These are phyloP conservation scores for Beauveria scarabaeidicola DNA, from an alignment of 2,329 filamentous ascomycete genomes.

Conservation along the genomic window DNA sequence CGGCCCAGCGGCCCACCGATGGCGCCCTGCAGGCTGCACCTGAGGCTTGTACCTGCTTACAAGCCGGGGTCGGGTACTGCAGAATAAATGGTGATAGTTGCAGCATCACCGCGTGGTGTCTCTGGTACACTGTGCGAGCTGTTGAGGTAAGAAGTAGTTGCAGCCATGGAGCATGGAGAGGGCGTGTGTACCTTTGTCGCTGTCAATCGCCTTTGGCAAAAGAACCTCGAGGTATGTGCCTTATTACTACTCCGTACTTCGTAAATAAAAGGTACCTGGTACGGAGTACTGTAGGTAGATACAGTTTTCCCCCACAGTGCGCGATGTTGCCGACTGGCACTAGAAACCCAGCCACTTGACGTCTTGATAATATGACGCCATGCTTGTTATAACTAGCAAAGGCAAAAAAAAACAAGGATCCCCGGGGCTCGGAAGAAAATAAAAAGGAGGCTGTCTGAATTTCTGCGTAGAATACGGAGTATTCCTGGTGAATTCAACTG, in stretches of 20 bases:
- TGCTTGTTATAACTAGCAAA: not conserved
- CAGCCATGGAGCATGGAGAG: no score
- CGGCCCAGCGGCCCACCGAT: not conserved
- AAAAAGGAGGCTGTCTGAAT: no score
- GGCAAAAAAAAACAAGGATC: not conserved
- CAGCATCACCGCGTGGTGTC: not conserved
- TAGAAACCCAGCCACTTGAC: not conserved
- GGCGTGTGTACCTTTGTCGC: no score
- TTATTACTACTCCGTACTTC: not conserved
- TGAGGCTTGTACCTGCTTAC: not conserved
- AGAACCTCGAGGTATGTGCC: not conserved
- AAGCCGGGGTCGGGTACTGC: not conserved
- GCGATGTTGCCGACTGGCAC: not conserved
- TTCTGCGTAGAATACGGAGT: no score
- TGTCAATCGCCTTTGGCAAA: no score
- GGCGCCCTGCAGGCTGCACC: not conserved
- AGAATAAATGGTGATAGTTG: not conserved
- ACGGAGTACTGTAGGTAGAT: no score
- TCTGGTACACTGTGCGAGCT: no score
- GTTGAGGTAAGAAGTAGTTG: no score
- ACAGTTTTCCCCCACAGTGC: not conserved
- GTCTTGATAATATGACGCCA: not conserved
- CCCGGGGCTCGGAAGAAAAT: no score
- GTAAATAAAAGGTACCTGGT: not conserved
- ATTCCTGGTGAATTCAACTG: no score